Base-by-base conservation (phyloP, 129 eudicot species). In the Dittrichia graveolens region DNA sequence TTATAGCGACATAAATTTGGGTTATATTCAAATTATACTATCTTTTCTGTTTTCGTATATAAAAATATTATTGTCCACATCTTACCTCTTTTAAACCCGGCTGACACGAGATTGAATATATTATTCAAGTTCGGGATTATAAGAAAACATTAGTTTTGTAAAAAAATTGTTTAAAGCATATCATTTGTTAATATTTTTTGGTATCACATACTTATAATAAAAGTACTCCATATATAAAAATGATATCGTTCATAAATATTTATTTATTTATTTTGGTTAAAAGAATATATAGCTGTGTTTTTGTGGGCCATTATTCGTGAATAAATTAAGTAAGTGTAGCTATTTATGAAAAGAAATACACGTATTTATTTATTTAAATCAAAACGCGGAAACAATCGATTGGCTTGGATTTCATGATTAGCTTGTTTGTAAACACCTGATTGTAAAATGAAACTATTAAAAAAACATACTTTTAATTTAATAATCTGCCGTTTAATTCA, bases 371-470 rank as follows among this genome's bases (percentile, higher is more conserved):
- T 61, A 35, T 63, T 62, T 61, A 48, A 37, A 18, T 63, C 38
- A n/a, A 12, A 75, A 64, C 79, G 79, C 79, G 79, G 65, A 75
- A 64, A 75, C 47, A 31, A 74, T 52, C 50, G 64, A 75, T 42
- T 64, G 72, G 78, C 18, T 74, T 24, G 31, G 31, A 0, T 63
- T 45, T 14, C 31, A 41, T 74, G 57, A 37, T 5, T 42, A 4
- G 46, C 13, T 34, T 14, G 45, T 31, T 34, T 50, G 48, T 37
- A 8, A 42, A 56, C 35, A 18, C 37, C 50, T 42, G 46, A 66
- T 42, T 44, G 8, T 48, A 18, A 6, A 53, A 54, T 39, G 35
- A 54, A 41, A 56, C 5, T 16, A 15, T 72, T 24, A 19, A 72
- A 24, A 57, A 14, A 72, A 19, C 18, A n/a, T 38, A 58, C 16